Percentiles rank a stretch among this genome's conserved stretches.
Evolutionary conservation across 176 grass and related monocot species (phyloP).

Genomic region (Carex pumila): DNA sequence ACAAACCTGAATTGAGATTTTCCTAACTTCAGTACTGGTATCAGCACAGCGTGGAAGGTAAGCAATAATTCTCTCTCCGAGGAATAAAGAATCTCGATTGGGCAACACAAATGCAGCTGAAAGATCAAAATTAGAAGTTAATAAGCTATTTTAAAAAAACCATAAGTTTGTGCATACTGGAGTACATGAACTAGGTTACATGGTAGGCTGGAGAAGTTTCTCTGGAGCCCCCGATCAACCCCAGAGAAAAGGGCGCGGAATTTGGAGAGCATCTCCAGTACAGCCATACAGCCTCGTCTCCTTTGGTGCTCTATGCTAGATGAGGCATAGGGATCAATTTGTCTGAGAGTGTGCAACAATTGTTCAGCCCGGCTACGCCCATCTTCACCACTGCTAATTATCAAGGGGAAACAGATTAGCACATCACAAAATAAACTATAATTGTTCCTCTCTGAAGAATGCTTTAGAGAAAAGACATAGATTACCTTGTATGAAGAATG

Average conservation of each 20-base stretch:
- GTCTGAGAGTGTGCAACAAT: conserved; percentile 90
- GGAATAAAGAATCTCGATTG: conserved; percentile 72
- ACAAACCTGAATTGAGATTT: conserved; percentile 83
- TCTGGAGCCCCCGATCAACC: conserved; percentile 47
- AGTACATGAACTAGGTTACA: conserved; percentile 40
- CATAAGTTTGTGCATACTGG: neutral
- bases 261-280: conserved; percentile 72
- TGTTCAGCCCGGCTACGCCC: conserved; percentile 96
- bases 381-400: conserved; percentile 78
- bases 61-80: conserved; percentile 87
- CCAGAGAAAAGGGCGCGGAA: conserved; percentile 87
- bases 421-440: neutral
- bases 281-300: conserved; percentile 86
- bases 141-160: neutral
- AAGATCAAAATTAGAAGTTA: conserved; percentile 21
- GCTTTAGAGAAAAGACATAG: neutral
- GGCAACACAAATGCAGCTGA: conserved; percentile 97
- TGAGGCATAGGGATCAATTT: conserved; percentile 79
- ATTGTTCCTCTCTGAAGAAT: conserved; percentile 5
- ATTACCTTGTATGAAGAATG: conserved; percentile 91
- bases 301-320: conserved; percentile 84
- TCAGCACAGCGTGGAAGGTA: conserved; percentile 93
- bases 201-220: conserved; percentile 72
- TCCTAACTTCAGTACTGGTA: conserved; percentile 67
- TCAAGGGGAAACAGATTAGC: conserved; percentile 1